Base-by-base conservation (phyloP, 352 stramenopile species). In the Pythium volutum region DNA sequence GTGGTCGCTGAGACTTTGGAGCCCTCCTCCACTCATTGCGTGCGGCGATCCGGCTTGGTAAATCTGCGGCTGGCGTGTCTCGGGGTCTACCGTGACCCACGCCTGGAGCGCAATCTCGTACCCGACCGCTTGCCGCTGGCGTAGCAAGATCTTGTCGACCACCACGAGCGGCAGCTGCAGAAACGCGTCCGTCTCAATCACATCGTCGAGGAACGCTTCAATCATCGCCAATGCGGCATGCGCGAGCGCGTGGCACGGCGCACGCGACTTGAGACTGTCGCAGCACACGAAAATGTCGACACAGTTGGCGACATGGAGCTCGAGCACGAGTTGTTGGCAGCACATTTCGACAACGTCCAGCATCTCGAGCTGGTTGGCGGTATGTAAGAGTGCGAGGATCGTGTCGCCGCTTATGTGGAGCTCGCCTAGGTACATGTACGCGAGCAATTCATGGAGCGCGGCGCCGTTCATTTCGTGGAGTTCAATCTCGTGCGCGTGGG, bases 281-380 rank as follows among this genome's bases (percentile, higher is more conserved):
- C 77, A 88, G 46, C 78, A 85, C 26, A 88, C 58, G 54, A 80
- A 92, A 53, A 92, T 87, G 55, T 92, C 78, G 22, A 89, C 75
- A 51, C 82, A 90, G 53, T 89, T 92, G 58, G 62, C 43, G 22
- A 89, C 69, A 27, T 61, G 73, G 14, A 92, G 77, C 59, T 87
- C 73, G n/a, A 86, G 64, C 55, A 89, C 85, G 56, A 92, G 66
- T 66, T 89, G 81, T 39, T 78, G 75, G 66, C 78, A 89, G 69
- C 82, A 91, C 33, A 84, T 75, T 47, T 89, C 75, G 20, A 91
- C 79, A 16, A 89, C 81, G 18, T 85, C 73, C 14, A 71, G 47
- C 45, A 92, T 85, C 62, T 92, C 78, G 23, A 92, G 67, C 27
- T 83, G 80, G 60, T 90, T 88, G 10, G 80, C 79, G 9, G 76